These are phyloP conservation scores for Diaporthe eres DNA, from an alignment of 2,329 filamentous ascomycete species.

Conservation along the genomic window DNA sequence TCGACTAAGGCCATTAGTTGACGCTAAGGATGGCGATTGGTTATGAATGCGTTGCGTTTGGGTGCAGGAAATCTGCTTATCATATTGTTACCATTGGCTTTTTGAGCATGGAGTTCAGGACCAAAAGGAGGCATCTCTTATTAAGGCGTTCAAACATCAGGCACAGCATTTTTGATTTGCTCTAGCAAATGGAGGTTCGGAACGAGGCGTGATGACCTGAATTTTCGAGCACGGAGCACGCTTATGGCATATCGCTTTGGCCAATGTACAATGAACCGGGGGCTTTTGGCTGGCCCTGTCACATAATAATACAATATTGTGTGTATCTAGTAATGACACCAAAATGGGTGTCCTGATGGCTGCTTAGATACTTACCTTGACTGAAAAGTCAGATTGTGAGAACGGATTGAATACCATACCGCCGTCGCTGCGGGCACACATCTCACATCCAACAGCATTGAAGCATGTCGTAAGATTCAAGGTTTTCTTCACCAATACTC, in stretches of 20 bases:
- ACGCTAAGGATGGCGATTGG: background rate
- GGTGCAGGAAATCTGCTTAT: background rate
- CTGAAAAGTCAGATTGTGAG: background rate
- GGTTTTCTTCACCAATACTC: background rate
- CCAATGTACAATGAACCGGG: slow-evolving; percentile 18
- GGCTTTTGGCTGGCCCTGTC: background rate
- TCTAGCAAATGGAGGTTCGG: background rate
- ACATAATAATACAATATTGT: background rate
- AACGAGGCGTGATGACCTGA: background rate
- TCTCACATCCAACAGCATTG: background rate
- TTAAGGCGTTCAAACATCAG: slow-evolving; percentile 8
- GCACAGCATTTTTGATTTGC: slow-evolving; percentile 1
- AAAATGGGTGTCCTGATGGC: background rate
- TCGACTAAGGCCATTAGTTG: slow-evolving; percentile 30
- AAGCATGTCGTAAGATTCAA: no score
- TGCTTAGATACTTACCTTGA: background rate
- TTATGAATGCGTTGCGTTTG: slow-evolving; percentile 13
- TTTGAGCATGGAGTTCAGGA: slow-evolving; percentile 39
- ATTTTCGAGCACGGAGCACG: background rate
- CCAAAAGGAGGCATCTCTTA: background rate
- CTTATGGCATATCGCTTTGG: background rate
- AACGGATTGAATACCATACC: background rate
- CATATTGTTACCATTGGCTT: background rate
- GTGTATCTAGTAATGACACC: background rate
- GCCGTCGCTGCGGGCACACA: background rate